These are phyloP conservation scores for Nicotiana knightiana DNA, from an alignment of 257 asterid genomes.

Conservation along the genomic window DNA sequence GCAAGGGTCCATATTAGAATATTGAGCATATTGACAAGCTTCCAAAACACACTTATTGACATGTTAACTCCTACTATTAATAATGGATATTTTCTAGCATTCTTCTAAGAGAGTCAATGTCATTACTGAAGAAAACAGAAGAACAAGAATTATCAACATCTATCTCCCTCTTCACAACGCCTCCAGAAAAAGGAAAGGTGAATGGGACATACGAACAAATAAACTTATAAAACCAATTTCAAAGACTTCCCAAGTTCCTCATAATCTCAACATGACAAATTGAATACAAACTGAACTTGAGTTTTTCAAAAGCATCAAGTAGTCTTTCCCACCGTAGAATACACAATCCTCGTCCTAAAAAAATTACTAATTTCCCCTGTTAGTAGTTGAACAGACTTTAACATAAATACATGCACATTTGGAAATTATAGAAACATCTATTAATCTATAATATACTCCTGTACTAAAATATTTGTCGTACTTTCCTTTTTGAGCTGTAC, in stretches of 20 bases:
- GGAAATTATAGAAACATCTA: not conserved
- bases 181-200: not conserved
- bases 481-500: not conserved
- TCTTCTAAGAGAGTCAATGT: not conserved
- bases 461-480: not conserved
- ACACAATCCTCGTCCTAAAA: not conserved
- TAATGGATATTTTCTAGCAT: not conserved
- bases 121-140: not conserved
- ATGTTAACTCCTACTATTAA: not conserved
- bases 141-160: not conserved
- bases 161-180: not conserved
- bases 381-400: not conserved
- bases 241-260: not conserved
- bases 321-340: not conserved
- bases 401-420: not conserved
- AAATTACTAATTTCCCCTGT: not conserved
- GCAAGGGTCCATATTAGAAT: not conserved
- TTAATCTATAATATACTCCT: not conserved
- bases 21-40: not conserved
- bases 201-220: not conserved
- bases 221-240: not conserved
- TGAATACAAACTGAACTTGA: not conserved
- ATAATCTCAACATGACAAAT: not conserved
- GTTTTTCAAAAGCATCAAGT: not conserved
- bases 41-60: not conserved